Base-by-base conservation (phyloP, 208 protist species). In the Crithidia expoeki region DNA sequence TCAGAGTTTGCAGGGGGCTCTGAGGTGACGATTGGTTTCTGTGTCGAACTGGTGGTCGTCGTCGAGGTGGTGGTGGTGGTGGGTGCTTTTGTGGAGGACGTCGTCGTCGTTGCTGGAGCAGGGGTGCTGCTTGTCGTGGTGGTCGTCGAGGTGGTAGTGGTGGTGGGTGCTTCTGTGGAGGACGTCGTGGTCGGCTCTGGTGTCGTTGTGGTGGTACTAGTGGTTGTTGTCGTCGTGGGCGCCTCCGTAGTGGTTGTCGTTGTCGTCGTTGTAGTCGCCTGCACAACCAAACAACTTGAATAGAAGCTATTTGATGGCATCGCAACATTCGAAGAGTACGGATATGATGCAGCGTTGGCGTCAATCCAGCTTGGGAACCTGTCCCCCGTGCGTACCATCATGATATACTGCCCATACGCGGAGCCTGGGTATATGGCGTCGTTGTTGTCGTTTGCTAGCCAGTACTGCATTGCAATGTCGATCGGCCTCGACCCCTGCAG, bases 341-440 rank as follows among this genome's bases (percentile, higher is more conserved):
- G 34, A 42, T 53, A 70, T 1, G 4, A 19, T 7, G 40, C 11
- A 0, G 33, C 21, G 0, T 53, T 32, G 23, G 50, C 40, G 30
- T 70, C 64, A 6, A 70, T 50, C 64, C 64, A 70, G 40, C 64
- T 50, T 9, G 64, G 64, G 40, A 70, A 42, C 25, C 21, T 17
- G 2, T 19, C 21, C 2, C 36, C 33, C 30, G 40, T 40, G 28
- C 53, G 51, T 42, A 50, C 30, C 64, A 70, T 70, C 52, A 70
- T 52, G 7, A 70, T 49, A 30, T 61, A 32, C n/a, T 51, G 36
- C 27, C 64, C 64, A 42, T 70, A 59, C 28, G 21, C 9, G 0
- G 21, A 25, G 12, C 40, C 34, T 21, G 64, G 64, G 53, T 46
- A 70, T 38, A 53, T 61, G 61, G 12, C 10, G 16, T 62, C 36